phyloP scores from a whole-genome alignment of 768 basidiomycete species.

The Termitomyces sp. region DNA sequence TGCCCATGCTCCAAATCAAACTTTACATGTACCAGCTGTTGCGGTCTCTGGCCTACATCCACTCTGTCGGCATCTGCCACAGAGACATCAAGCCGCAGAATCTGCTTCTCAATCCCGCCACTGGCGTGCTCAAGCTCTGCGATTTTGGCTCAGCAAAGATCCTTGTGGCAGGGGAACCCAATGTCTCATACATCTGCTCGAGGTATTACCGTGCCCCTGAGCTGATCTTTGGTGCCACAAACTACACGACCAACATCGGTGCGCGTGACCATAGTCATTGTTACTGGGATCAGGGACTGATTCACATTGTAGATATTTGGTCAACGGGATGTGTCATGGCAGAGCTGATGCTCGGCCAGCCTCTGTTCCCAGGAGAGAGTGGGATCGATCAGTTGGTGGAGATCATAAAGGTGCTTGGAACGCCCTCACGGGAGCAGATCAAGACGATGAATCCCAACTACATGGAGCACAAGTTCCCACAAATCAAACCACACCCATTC shows the following conservation, averaged over 20 bases:
- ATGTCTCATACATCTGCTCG: conserved; percentile 99
- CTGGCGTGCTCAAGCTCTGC: conserved; percentile 95
- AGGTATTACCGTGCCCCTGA: conserved; percentile 99
- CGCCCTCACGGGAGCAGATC: conserved; percentile 98
- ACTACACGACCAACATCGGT: conserved; percentile 99
- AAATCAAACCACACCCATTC: conserved; percentile 99
- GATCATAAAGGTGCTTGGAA: conserved; percentile 99
- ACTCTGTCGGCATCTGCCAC: conserved; percentile 99
- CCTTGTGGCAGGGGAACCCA: conserved; percentile 94
- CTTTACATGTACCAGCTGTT: conserved; percentile 99
- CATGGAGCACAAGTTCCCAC: conserved; percentile 99
- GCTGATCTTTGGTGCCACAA: conserved; percentile 98
- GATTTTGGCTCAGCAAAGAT: conserved; percentile 99
- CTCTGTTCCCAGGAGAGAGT: conserved; percentile 97
- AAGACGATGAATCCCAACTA: conserved; percentile 99
- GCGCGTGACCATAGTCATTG: conserved; percentile 18
- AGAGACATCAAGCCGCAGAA: conserved; percentile 99
- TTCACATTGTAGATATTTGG: conserved; percentile 76
- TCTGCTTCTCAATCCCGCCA: conserved; percentile 92
- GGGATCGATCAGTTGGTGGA: conserved; percentile 99
- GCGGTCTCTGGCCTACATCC: conserved; percentile 97
- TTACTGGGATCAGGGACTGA: background rate
- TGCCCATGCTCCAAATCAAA: conserved; percentile 99
- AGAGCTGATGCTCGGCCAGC: conserved; percentile 98
- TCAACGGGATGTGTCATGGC: conserved; percentile 99